Conservation (phyloP, 1,284 basidiomycete genomes). For the Ustilago shanxiensis region DNA sequence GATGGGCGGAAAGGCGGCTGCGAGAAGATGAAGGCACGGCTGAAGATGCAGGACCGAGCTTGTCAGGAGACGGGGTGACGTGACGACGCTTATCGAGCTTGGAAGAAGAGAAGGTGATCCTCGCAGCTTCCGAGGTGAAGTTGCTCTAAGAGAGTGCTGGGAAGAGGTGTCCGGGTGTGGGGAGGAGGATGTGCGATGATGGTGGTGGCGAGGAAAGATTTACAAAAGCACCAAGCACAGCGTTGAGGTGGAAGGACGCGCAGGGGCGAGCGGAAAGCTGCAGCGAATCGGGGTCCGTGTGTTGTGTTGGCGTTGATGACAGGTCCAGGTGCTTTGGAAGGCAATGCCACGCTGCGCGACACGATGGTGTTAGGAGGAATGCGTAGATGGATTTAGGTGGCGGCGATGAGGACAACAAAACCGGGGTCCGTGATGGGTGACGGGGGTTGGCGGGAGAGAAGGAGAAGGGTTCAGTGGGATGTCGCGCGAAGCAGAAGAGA, state of each 20-base stretch:
- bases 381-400: not conserved
- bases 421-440: too few relatives aligned
- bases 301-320: not conserved
- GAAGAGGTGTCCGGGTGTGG: too few relatives aligned
- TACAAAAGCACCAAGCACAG: not conserved
- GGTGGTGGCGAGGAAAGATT: not conserved
- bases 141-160: not conserved
- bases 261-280: constrained; percentile 9
- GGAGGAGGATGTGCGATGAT: not conserved
- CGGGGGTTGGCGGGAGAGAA: not conserved
- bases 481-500: not conserved
- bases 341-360: not conserved
- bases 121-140: not conserved
- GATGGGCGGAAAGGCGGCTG: constrained; percentile 1
- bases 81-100: not conserved
- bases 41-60: constrained; percentile 12
- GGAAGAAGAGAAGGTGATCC: not conserved
- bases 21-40: constrained; percentile 16
- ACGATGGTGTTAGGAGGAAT: not conserved
- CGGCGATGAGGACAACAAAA: constrained; percentile 2
- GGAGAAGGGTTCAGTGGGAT: constrained; percentile 5
- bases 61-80: constrained; percentile 4
- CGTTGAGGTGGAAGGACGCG: not conserved
- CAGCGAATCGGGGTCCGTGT: constrained; percentile 13
- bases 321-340: not conserved